Percentiles rank a stretch among this genome's conserved stretches.
Conservation (phyloP, 2,329 filamentous ascomycete genomes). For the Dendrostoma leiphaemia region DNA sequence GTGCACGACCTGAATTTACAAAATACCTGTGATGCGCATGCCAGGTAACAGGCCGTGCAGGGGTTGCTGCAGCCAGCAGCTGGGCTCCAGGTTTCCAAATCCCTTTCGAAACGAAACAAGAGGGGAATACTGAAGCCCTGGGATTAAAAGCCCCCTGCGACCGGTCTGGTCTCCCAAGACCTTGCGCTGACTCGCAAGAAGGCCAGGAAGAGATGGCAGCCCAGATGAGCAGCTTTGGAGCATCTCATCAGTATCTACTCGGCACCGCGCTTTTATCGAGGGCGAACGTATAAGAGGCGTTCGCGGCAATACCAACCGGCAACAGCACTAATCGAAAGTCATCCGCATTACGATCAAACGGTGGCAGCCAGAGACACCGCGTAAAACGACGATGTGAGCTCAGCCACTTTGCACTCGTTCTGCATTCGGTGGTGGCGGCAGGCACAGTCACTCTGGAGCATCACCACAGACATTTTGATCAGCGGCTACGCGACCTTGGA, state of each 20-base stretch:
- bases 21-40: neutral
- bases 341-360: constrained; percentile 13
- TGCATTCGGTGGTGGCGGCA: too few species aligned
- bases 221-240: too few species aligned
- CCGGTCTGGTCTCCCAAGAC: constrained; percentile 9
- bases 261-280: neutral
- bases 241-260: neutral
- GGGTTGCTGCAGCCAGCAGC: neutral
- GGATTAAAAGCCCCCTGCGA: constrained; percentile 5
- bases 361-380: constrained; percentile 3
- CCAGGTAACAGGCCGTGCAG: constrained; percentile 12
- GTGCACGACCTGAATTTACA: neutral
- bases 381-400: too few species aligned
- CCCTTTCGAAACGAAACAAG: constrained; percentile 13
- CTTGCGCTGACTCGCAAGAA: constrained; percentile 12
- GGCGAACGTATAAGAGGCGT: neutral
- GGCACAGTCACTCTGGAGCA: neutral
- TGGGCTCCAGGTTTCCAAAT: constrained; percentile 7
- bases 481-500: neutral
- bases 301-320: constrained; percentile 5
- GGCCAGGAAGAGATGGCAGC: too few species aligned
- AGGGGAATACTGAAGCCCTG: constrained; percentile 1
- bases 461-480: neutral
- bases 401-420: too few species aligned
- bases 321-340: constrained; percentile 7